Conservation (phyloP, 2,329 filamentous ascomycete genomes). For the Fusarium sp. region DNA sequence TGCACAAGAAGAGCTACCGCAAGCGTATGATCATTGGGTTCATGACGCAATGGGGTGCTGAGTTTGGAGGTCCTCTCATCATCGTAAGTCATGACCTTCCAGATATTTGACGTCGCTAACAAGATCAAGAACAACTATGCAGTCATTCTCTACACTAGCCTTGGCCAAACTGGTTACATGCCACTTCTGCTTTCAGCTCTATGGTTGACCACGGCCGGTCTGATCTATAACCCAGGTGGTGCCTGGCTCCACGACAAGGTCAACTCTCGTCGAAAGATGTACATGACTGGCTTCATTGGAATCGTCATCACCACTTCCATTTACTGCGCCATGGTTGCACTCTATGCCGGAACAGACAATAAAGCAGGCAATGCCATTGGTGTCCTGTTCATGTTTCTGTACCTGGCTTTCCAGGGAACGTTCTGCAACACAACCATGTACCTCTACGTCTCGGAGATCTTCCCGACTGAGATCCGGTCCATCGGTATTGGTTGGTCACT, state of each 20-base stretch:
- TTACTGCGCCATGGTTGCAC: slow-evolving; percentile 51
- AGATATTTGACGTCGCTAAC: neutral
- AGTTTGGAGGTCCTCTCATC: slow-evolving; percentile 63
- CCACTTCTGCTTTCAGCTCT: slow-evolving; percentile 53
- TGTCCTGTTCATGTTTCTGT: slow-evolving; percentile 58
- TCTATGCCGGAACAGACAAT: slow-evolving; percentile 51
- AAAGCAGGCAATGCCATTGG: slow-evolving; percentile 53
- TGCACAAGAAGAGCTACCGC: slow-evolving; percentile 59
- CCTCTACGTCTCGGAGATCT: slow-evolving; percentile 53
- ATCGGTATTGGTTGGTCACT: slow-evolving; percentile 64
- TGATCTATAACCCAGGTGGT: slow-evolving; percentile 61
- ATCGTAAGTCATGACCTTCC: slow-evolving; percentile 51
- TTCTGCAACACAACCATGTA: slow-evolving; percentile 56
- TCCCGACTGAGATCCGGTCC: slow-evolving; percentile 60
- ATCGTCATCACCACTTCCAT: slow-evolving; percentile 51
- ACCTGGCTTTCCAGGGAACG: slow-evolving; percentile 61
- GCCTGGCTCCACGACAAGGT: slow-evolving; percentile 61
- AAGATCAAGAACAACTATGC: slow-evolving; percentile 54
- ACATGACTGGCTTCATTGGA: slow-evolving; percentile 54
- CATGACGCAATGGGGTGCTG: slow-evolving; percentile 63
- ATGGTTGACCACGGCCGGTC: slow-evolving; percentile 58
- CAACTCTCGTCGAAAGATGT: slow-evolving; percentile 59
- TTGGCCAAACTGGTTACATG: slow-evolving; percentile 54
- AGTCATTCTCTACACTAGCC: slow-evolving; percentile 53
- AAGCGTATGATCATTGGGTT: slow-evolving; percentile 64